Evolutionary conservation across 768 basidiomycete genomes (phyloP).

Genomic region (Hygrocybe punicea): DNA sequence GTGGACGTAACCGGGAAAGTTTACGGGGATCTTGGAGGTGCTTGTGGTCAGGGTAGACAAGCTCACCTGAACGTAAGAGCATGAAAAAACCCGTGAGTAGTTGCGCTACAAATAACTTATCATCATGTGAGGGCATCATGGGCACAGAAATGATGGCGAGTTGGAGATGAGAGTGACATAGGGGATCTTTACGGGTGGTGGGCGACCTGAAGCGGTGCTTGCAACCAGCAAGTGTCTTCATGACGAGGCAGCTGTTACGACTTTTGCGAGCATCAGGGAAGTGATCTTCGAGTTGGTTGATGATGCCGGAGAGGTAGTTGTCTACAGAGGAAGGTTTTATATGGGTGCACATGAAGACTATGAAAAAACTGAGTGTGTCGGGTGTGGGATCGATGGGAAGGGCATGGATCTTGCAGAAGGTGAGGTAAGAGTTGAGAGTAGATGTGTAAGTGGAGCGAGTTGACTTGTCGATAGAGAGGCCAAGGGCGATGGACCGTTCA

Average conservation of each 20-base stretch:
- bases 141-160: neutral
- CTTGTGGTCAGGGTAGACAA: neutral
- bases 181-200: constrained; percentile 5
- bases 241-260: constrained; percentile 3
- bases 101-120: constrained; percentile 18
- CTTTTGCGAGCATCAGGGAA: no score
- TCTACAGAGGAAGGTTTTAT: constrained; percentile 19
- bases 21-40: neutral
- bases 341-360: constrained; percentile 25
- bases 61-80: neutral
- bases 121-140: constrained; percentile 15
- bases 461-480: constrained; percentile 15
- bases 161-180: constrained; percentile 9
- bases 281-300: constrained; percentile 18
- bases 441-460: constrained; percentile 20
- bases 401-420: no score
- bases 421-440: constrained; percentile 25
- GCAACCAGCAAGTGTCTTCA: constrained; percentile 9
- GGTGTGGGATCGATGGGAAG: constrained; percentile 15
- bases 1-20: neutral
- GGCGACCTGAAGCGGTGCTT: neutral
- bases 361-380: constrained; percentile 25
- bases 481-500: no score
- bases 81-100: constrained; percentile 16
- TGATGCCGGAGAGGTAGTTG: constrained; percentile 23